phyloP scores from a whole-genome alignment of 2,329 filamentous ascomycete genomes.

The Colletotrichum navitas region DNA sequence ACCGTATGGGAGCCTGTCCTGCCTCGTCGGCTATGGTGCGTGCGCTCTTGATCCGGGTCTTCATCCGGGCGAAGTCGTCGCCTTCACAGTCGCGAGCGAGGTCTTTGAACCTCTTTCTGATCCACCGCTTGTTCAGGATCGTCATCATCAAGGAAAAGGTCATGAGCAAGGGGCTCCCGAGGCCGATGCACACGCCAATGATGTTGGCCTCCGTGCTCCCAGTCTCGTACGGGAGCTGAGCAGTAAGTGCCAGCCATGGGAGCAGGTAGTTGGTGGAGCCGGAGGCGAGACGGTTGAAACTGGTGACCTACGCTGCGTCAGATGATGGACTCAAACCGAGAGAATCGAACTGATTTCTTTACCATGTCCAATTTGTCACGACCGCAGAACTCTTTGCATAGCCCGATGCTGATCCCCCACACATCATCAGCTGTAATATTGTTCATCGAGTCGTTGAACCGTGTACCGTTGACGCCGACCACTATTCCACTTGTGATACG shows the following conservation, averaged over 20 bases:
- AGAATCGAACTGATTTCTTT: background rate
- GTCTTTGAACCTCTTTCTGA: slow-evolving; percentile 29
- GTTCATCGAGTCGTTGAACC: background rate
- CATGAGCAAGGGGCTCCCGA: slow-evolving; percentile 44
- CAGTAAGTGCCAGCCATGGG: slow-evolving; percentile 44
- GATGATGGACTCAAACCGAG: too few relatives aligned
- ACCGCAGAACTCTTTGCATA: slow-evolving; percentile 1
- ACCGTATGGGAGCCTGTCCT: slow-evolving; percentile 38
- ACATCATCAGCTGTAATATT: background rate
- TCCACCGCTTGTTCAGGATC: slow-evolving; percentile 43
- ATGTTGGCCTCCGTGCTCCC: slow-evolving; percentile 38
- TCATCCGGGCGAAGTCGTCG: slow-evolving; percentile 14
- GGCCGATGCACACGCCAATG: slow-evolving; percentile 43
- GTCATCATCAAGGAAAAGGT: slow-evolving; percentile 44
- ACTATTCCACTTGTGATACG: background rate
- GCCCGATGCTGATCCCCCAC: background rate
- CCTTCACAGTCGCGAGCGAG: slow-evolving; percentile 10
- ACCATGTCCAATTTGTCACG: background rate
- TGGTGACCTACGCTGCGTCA: slow-evolving; percentile 7
- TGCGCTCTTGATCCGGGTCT: slow-evolving; percentile 17
- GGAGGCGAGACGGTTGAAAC: slow-evolving; percentile 40
- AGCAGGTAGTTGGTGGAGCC: slow-evolving; percentile 43
- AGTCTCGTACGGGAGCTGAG: slow-evolving; percentile 44
- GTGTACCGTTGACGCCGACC: background rate
- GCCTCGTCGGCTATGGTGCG: slow-evolving; percentile 42